Conservation (phyloP, 345 rosid genomes). For the Arabis hirsuta region DNA sequence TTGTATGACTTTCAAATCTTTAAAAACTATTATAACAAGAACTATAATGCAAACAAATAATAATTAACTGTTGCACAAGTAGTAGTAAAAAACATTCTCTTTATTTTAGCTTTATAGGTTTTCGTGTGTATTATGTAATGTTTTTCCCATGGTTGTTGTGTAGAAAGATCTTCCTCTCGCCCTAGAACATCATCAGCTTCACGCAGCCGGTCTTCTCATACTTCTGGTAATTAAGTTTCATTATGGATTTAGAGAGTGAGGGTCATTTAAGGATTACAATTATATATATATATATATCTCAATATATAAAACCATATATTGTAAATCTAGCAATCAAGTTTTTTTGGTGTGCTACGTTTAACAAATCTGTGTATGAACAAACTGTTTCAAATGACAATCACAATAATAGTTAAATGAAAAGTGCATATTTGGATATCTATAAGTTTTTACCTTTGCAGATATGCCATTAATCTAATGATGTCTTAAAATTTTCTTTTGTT, state of each 20-base stretch:
- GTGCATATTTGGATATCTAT: too few relatives aligned
- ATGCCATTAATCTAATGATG: neutral
- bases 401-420: too few relatives aligned
- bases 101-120: neutral
- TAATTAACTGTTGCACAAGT: too few relatives aligned
- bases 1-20: too few relatives aligned
- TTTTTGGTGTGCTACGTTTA: neutral
- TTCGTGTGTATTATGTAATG: slow-evolving; percentile 5
- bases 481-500: neutral
- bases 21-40: too few relatives aligned
- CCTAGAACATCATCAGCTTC: neutral
- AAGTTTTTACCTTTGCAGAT: too few relatives aligned
- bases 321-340: too few relatives aligned
- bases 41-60: too few relatives aligned
- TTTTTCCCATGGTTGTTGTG: neutral
- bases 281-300: too few relatives aligned
- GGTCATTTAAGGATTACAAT: neutral
- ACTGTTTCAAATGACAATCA: too few relatives aligned
- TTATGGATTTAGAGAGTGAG: too few relatives aligned
- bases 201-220: slow-evolving; percentile 4
- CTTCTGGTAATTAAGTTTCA: slow-evolving; percentile 3
- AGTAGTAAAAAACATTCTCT: too few relatives aligned
- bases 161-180: slow-evolving; percentile 19
- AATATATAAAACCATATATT: neutral
- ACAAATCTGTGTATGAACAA: neutral